Conservation (phyloP, 495 filamentous ascomycete species). For the Bacidia rubella region DNA sequence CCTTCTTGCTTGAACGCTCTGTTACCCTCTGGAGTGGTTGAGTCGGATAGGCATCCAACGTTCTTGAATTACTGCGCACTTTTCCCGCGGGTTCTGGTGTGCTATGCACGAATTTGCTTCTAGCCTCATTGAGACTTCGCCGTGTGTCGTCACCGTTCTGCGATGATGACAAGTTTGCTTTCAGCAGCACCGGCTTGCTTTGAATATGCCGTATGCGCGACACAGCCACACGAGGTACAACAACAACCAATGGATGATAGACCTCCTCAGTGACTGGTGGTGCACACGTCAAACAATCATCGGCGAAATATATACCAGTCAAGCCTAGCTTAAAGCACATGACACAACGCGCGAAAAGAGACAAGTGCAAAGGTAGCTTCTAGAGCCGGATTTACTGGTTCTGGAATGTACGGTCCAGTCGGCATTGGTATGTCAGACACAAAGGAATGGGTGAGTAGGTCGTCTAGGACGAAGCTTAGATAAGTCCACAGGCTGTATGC, state of each 20-base stretch:
- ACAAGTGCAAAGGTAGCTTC: not conserved
- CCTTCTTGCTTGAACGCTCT: no score
- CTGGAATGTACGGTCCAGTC: no score
- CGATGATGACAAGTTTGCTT: not conserved
- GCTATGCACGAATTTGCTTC: no score
- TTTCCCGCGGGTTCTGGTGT: no score
- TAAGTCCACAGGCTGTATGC: no score
- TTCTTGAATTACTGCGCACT: no score
- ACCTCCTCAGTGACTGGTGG: not conserved
- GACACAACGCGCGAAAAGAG: not conserved
- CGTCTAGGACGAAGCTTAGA: no score
- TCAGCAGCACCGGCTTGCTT: not conserved
- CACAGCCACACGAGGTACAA: not conserved
- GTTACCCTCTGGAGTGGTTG: no score
- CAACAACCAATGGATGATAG: not conserved
- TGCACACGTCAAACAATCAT: not conserved
- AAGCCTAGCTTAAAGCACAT: not conserved
- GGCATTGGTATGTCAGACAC: no score
- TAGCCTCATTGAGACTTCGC: not conserved
- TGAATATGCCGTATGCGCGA: not conserved
- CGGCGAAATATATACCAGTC: not conserved
- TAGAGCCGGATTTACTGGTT: no score
- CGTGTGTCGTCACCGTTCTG: not conserved
- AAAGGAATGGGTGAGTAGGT: no score
- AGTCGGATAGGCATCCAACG: no score